phyloP scores from a whole-genome alignment of 805 yeast genomes.

The Pichia deserticola region DNA sequence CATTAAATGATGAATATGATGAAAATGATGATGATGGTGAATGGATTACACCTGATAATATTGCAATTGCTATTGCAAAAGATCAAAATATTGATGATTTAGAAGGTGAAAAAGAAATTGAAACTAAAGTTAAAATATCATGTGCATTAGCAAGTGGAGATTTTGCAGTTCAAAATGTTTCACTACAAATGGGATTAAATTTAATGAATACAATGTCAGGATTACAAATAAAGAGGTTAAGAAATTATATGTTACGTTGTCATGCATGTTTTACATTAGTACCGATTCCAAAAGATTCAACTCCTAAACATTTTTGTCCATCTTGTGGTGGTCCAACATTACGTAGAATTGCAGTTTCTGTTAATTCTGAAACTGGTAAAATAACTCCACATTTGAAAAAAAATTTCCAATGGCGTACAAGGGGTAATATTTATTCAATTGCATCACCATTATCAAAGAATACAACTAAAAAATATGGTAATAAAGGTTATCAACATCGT shows the following conservation, averaged over 20 bases:
- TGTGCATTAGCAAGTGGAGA: slow-evolving; percentile 92
- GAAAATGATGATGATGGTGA: slow-evolving; percentile 76
- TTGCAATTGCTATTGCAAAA: slow-evolving; percentile 59
- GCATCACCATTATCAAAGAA: slow-evolving; percentile 85
- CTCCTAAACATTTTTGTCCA: slow-evolving; percentile 84
- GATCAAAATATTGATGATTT: slow-evolving; percentile 56
- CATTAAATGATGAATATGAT: slow-evolving; percentile 35
- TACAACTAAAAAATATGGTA: slow-evolving; percentile 64
- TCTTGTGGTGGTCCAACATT: slow-evolving; percentile 92
- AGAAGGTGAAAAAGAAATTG: slow-evolving; percentile 22
- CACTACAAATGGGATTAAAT: slow-evolving; percentile 83
- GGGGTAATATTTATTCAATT: slow-evolving; percentile 76
- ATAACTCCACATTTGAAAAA: slow-evolving; percentile 82
- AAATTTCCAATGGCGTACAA: slow-evolving; percentile 87
- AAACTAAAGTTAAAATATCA: slow-evolving; percentile 32
- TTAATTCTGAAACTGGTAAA: slow-evolving; percentile 71
- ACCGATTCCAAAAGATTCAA: slow-evolving; percentile 71
- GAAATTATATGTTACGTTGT: slow-evolving; percentile 92
- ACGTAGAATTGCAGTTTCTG: slow-evolving; percentile 82
- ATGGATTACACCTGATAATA: slow-evolving; percentile 90
- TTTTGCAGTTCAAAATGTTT: slow-evolving; percentile 94
- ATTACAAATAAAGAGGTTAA: slow-evolving; percentile 70
- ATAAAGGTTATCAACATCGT: slow-evolving; percentile 71
- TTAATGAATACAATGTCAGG: slow-evolving; percentile 83
- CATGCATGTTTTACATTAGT: slow-evolving; percentile 89